Base-by-base conservation (phyloP, 805 yeast genomes). In the Sugiyamaella lignohabitans region DNA sequence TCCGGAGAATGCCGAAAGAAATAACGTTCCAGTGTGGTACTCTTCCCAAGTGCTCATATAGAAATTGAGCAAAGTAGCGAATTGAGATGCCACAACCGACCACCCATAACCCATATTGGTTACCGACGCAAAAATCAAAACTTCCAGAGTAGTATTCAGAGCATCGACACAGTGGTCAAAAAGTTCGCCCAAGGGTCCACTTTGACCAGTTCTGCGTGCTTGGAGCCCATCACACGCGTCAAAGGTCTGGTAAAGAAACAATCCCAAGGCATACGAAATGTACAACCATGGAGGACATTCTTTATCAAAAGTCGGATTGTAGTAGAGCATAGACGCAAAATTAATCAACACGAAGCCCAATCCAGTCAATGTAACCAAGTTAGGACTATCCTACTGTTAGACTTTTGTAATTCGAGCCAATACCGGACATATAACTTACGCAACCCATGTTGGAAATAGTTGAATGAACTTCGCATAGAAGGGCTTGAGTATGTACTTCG, bases 171-270 rank as follows among this genome's bases (percentile, higher is more conserved):
- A 84, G 60, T 89, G 98, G 60, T 89, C 98, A 61, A 91, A 91
- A 48, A 89, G 71, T 63, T 89, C 98, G 29, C 98, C 98, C 58
- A 89, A 69, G 1, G 98, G 97, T 2, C 96, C 93, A 52, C 87
- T 78, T 65, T 87, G 94, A n/a, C 94, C 95, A 1, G 96, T 89
- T 59, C 91, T 78, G 61, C 98, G 79, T 14, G 97, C 97, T 64
- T 89, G 98, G 53, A 84, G 76, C 3, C 98, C 98, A 65, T 89
- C 98, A 65, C 96, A 85, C 0, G 96, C 96, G 64, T 89, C 98
- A 63, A 89, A 87, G 0, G 97, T 89, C 63, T 89, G 98, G 64
- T 89, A 89, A 74, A 88, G 69, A 61, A 89, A 88, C 54, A 89
- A 67, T 4, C 95, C 91, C 52, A 84, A 60, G 0, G 94, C 96